These are phyloP conservation scores for Suhomyces anneliseae DNA, from an alignment of 1,139 yeast species.

Conservation along the genomic window DNA sequence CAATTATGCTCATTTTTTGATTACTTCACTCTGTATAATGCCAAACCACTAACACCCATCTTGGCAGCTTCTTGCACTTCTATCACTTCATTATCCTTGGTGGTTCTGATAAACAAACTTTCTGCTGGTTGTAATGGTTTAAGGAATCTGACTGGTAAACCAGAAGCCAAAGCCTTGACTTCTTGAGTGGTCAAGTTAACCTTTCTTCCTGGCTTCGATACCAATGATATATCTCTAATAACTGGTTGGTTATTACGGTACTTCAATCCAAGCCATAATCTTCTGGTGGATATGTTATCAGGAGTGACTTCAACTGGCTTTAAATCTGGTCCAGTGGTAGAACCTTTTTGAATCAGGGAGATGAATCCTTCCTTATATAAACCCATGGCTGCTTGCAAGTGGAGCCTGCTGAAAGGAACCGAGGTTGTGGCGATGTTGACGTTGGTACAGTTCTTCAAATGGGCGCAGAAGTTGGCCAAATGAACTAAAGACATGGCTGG, in stretches of 20 bases:
- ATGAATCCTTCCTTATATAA: conserved; percentile 90
- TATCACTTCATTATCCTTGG: conserved; percentile 55
- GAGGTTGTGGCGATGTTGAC: conserved; percentile 75
- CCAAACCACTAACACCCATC: conserved; percentile 70
- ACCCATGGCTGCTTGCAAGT: conserved; percentile 79
- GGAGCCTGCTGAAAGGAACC: conserved; percentile 81
- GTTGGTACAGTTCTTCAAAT: conserved; percentile 82
- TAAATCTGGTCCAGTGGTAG: conserved; percentile 84
- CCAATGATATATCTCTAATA: conserved; percentile 65
- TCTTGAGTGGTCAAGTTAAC: conserved; percentile 65
- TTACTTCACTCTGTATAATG: conserved; percentile 75
- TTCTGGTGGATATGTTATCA: conserved; percentile 81
- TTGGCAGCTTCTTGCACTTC: conserved; percentile 85
- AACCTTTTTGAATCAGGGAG: conserved; percentile 81
- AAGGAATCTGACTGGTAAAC: conserved; percentile 71
- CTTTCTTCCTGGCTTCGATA: conserved; percentile 83
- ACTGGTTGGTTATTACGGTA: conserved; percentile 83
- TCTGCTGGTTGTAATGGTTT: conserved; percentile 91
- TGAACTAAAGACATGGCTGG: conserved; percentile 74
- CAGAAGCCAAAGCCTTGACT: conserved; percentile 71
- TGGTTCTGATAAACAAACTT: conserved; percentile 64
- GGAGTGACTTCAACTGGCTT: conserved; percentile 77
- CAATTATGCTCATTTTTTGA: neutral
- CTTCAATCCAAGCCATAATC: conserved; percentile 90
- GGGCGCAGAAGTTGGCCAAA: conserved; percentile 84